Conservation (phyloP, 75 land plant genomes). For the Selaginella tamariscina region DNA sequence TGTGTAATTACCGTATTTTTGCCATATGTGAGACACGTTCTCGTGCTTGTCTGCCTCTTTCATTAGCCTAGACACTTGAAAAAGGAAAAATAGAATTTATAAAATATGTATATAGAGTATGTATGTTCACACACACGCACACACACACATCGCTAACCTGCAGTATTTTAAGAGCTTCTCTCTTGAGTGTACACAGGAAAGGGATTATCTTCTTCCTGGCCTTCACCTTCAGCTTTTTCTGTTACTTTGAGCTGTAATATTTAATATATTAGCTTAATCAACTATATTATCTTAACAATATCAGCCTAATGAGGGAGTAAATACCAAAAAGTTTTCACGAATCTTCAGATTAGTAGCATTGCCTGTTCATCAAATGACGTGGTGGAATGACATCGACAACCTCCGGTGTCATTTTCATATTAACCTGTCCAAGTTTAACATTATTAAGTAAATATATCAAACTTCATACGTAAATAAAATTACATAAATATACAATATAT, state of each 20-base stretch:
- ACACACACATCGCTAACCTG: neutral
- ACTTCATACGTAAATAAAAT: too few species aligned
- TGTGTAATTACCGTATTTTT: neutral
- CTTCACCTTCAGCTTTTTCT: neutral
- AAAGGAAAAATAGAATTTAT: neutral
- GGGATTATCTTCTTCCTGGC: neutral
- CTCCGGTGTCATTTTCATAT: neutral
- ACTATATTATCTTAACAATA: too few species aligned
- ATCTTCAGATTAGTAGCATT: neutral
- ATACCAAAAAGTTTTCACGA: neutral
- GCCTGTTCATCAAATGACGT: neutral
- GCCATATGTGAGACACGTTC: neutral
- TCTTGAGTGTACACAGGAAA: neutral
- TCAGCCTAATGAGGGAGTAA: too few species aligned
- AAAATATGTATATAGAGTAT: too few species aligned
- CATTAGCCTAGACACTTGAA: conserved; percentile 1
- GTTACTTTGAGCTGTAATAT: neutral
- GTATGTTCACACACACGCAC: neutral
- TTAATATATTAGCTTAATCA: too few species aligned
- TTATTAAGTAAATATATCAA: too few species aligned
- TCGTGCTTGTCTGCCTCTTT: neutral
- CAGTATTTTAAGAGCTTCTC: neutral
- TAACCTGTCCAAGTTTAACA: too few species aligned
- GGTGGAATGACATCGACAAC: neutral
- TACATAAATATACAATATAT: too few species aligned